Percentiles rank a stretch among this genome's conserved stretches.
Conservation (phyloP, 441 rosid species). For the Kokia cookei region DNA sequence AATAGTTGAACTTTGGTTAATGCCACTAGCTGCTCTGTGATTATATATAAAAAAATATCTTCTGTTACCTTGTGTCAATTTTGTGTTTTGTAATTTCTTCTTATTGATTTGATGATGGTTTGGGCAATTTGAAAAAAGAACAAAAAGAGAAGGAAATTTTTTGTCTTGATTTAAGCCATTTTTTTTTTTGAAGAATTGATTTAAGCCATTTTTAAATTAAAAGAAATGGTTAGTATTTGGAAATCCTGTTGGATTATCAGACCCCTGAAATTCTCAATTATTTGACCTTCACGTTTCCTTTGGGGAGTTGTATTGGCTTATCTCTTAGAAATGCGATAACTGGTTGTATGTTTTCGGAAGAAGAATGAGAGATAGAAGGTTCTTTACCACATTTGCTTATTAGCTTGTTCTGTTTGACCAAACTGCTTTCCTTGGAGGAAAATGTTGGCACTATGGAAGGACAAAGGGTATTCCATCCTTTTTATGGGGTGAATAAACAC, state of each 20-base stretch:
- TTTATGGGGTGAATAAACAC: background rate
- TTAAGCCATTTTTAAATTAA: too few relatives aligned
- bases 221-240: too few relatives aligned
- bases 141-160: too few relatives aligned
- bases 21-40: background rate
- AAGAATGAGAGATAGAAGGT: background rate
- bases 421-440: background rate
- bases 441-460: background rate
- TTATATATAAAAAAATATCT: background rate
- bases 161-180: too few relatives aligned
- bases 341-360: background rate
- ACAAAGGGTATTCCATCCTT: background rate
- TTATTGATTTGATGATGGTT: background rate
- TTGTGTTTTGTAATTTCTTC: background rate
- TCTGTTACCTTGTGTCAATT: background rate
- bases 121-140: background rate
- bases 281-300: background rate
- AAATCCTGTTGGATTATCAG: too few relatives aligned
- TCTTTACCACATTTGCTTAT: background rate
- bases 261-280: background rate
- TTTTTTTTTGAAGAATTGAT: too few relatives aligned
- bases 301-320: background rate
- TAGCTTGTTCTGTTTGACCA: background rate
- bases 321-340: background rate
- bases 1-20: background rate